A percentile compares a stretch with the other conserved stretches of the same genome.
Evolutionary conservation across 2,329 filamentous ascomycete species (phyloP).

Genomic region (Aspergillus aculeatus): DNA sequence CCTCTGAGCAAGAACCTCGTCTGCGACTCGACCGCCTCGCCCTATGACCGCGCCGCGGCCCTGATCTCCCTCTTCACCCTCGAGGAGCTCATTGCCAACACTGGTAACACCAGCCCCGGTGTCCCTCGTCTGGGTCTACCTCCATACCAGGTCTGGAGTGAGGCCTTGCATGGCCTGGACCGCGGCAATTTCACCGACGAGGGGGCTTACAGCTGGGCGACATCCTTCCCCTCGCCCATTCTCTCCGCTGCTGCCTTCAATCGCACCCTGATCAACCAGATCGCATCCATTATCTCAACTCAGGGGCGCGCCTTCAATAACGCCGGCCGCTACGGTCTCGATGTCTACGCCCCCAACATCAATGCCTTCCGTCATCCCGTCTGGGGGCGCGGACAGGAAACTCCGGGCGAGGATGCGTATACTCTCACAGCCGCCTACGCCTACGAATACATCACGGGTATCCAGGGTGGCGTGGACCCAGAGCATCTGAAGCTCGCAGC

Average conservation of each 20-base stretch:
- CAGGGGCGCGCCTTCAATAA: slow-evolving; percentile 68
- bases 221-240: slow-evolving; percentile 66
- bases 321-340: slow-evolving; percentile 45
- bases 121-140: slow-evolving; percentile 57
- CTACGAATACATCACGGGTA: slow-evolving; percentile 53
- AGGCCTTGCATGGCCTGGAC: slow-evolving; percentile 62
- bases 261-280: slow-evolving; percentile 57
- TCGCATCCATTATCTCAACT: slow-evolving; percentile 55
- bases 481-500: slow-evolving; percentile 47
- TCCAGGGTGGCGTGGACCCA: slow-evolving; percentile 50
- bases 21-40: slow-evolving; percentile 48
- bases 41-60: slow-evolving; percentile 46
- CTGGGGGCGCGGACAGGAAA: slow-evolving; percentile 63
- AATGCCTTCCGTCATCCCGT: slow-evolving; percentile 64
- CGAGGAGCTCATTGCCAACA: slow-evolving; percentile 57
- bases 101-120: slow-evolving; percentile 50
- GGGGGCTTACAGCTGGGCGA: slow-evolving; percentile 59
- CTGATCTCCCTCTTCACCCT: slow-evolving; percentile 53
- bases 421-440: slow-evolving; percentile 52
- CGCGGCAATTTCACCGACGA: slow-evolving; percentile 56
- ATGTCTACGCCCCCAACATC: slow-evolving; percentile 60
- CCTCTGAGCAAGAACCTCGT: slow-evolving; percentile 52
- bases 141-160: slow-evolving; percentile 60
- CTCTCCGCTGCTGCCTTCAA: slow-evolving; percentile 63
- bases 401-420: slow-evolving; percentile 56